Percentiles rank a stretch among this genome's conserved stretches.
Evolutionary conservation across 2,329 filamentous ascomycete species (phyloP).

Genomic region (Ophiocordyceps unilateralis): DNA sequence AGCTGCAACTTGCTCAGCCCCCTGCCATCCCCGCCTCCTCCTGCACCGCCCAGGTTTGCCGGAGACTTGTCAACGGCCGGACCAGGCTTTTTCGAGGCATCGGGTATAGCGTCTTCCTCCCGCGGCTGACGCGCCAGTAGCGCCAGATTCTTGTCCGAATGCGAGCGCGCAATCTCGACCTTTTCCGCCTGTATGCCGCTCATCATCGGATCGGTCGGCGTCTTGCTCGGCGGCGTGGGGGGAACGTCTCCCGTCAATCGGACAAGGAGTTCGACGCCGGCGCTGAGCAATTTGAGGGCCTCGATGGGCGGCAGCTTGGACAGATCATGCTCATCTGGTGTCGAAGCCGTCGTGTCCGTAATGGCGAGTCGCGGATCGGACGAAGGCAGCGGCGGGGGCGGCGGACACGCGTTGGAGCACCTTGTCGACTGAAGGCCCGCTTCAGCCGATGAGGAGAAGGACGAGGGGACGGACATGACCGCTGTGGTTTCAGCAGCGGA

Average conservation of each 20-base stretch:
- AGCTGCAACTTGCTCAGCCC: slow-evolving; percentile 8
- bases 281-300: slow-evolving; percentile 65
- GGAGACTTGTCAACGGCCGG: background rate
- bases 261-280: slow-evolving; percentile 53
- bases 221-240: slow-evolving; percentile 55
- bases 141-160: slow-evolving; percentile 36
- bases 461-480: background rate
- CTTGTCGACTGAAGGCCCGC: background rate
- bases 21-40: background rate
- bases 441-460: background rate
- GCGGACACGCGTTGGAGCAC: background rate
- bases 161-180: slow-evolving; percentile 38
- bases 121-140: slow-evolving; percentile 21
- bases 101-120: slow-evolving; percentile 10
- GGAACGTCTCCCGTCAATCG: slow-evolving; percentile 62
- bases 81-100: background rate
- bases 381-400: slow-evolving; percentile 25
- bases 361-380: slow-evolving; percentile 17
- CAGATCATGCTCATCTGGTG: slow-evolving; percentile 40
- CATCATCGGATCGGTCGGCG: slow-evolving; percentile 49
- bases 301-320: slow-evolving; percentile 54
- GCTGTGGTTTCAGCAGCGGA: background rate
- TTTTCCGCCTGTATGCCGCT: slow-evolving; percentile 45
- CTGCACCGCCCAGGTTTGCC: background rate
- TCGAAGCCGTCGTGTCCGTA: slow-evolving; percentile 8